Evolutionary conservation across 352 stramenopile genomes (phyloP), one percentile per base, ranked within the genome.

Genomic region (Globisporangium spinosum): DNA sequence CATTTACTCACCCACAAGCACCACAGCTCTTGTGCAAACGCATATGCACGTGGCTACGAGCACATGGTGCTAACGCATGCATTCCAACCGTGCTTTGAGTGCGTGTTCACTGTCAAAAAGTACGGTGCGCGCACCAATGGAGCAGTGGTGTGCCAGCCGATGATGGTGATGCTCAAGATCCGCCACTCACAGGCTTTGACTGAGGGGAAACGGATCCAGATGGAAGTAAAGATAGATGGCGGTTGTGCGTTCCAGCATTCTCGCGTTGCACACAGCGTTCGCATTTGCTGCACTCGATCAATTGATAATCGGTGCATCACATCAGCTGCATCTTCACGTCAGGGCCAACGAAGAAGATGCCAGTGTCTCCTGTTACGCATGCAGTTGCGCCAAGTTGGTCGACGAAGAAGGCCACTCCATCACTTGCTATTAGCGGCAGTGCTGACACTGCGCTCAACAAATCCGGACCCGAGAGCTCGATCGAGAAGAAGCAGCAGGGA

Each of bases 401-500:
- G 23, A n/a, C 12, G 9, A 68, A 68, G 63, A 68, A 47, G 29
- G 8, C 34, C 23, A 17, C 51, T 17, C 5, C 45, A 7, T 34
- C 23, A 2, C 20, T n/a, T 1, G 40, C 32, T n/a, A 22, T 22
- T 3, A 2, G 43, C 12, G 10, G 43, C 8, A 54, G 9, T 13
- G n/a, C 29, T 66, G 40, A 35, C 1, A 35, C n/a, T 20, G 6
- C 40, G 5, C 51, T 73, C 5, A 49, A 23, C 49, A 75, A 72
- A 25, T 75, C 65, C 12, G 53, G 59, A 23, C 72, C 69, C 32
- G 69, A 75, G 56, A 75, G 65, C 61, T 64, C 65, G 20, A 53
- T 75, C 45, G 79, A 71, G 63, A 77, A 72, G 27, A 77, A 72
- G 10, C 73, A 85, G 34, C 73, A 90, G 58, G 69, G 75, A 45